Evolutionary conservation across 495 filamentous ascomycete species (phyloP), one percentile per base, ranked within the genome.

Genomic region (Neurospora sp.): DNA sequence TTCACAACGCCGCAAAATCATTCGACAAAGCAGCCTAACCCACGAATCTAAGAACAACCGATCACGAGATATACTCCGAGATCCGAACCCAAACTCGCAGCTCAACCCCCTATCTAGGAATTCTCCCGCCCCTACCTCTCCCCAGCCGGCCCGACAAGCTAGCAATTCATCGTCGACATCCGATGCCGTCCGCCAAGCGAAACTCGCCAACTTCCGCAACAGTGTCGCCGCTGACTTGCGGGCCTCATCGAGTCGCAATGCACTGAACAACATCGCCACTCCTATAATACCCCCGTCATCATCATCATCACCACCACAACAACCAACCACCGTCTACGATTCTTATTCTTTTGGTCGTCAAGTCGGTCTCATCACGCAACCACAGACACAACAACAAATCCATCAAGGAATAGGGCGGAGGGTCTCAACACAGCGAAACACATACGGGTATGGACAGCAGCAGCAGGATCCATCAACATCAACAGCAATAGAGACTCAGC

Each of bases 201-300:
- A 87, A 76, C 87, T 96, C 69, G 91, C 91, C n/a, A 86, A 83
- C n/a, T 96, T 93, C 87, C 87, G 93, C 20, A 87, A 89, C 73
- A 91, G 88, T 5, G 82, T 96, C 7, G 89, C 89, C 11, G 85
- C 90, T 12, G 91, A 94, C 41, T 78, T 90, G 12, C 81, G 84
- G 22, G 80, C 80, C 14, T 35, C 27, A 6, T 65, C 31, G 14
- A 35, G 53, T 65, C 27, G 53, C 3, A 65, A 65, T 65, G 53
- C 14, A 37, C 14, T 35, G 31, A 65, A 65, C 6, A 65, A 65
- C 27, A 18, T 5, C 11, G 5, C 20, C 53, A 61, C 11, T 18
- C 2, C 12, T 2, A 18, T 35, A 65, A 7, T 37, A 18, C 3
- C 53, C 27, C 6, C 41, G 0, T 16, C 35, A 37, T 37, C 22